Base-by-base conservation (phyloP, 2,329 filamentous ascomycete species). In the Hyphodiscus sp. region DNA sequence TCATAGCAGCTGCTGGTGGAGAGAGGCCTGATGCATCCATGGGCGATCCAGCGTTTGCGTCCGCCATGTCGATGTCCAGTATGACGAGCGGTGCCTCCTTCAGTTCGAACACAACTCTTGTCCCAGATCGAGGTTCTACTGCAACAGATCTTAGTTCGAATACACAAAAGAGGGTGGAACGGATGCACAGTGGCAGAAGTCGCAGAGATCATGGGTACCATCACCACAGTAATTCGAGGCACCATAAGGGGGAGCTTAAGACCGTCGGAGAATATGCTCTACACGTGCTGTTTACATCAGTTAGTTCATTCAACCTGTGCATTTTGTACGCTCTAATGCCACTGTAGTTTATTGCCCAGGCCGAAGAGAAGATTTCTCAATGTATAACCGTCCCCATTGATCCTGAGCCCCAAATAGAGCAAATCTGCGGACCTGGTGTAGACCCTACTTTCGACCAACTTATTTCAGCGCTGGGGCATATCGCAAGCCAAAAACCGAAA, bases 261-360 rank as follows among this genome's bases (percentile, higher is more conserved):
- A 96, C 91, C 0, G 91, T 96, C n/a, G 91, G 91, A 52, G 94
- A 99, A 75, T 97, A 96, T 79, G 94, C 94, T 19, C 76, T 99
- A 56, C 92, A 97, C 71, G 92, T 97, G 63, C 76, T 99, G 44
- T 96, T 97, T 71, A 97, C 94, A 61, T 91, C 91, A 57, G 86
- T 89, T 70, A 71, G 81, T 75, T 52, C 45, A 53, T 38, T 51
- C 51, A 48, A 38, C 33, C 52, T 50, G 29, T 45, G 41, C 43
- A 20, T 41, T 41, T 41, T 26, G 49, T 29, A 46, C 23, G 45
- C 43, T 49, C 53, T 62, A 63, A 76, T 57, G 45, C 42, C 26
- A 20, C 11, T 45, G 43, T 62, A 88, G 79, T 99, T 99, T 72
- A 94, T 97, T 66, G 87, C 88, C 16, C 89, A 95, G 68, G 94